Evolutionary conservation across 2,329 filamentous ascomycete species (phyloP).

Genomic region (Nothophaeocryptopus gaeumannii): DNA sequence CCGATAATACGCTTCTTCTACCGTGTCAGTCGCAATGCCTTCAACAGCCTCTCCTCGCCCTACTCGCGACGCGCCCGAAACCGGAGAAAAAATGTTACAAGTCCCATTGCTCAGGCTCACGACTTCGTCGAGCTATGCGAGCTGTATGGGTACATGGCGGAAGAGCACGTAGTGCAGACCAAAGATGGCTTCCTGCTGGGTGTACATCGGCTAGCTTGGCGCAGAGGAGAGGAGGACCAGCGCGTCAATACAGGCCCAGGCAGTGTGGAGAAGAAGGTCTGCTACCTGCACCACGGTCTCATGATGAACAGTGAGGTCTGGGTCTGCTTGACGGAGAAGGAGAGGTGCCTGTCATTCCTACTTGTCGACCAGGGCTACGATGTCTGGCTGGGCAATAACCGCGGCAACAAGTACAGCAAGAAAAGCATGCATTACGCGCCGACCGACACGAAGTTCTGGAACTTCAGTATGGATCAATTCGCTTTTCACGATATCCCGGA

Average conservation of each 20-base stretch:
- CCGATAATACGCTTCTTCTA: slow-evolving; percentile 82
- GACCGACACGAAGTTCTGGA: slow-evolving; percentile 78
- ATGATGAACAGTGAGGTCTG: slow-evolving; percentile 99
- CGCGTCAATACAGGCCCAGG: slow-evolving; percentile 70
- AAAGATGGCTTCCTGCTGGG: slow-evolving; percentile 90
- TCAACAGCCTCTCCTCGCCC: slow-evolving; percentile 73
- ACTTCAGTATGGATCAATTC: slow-evolving; percentile 98
- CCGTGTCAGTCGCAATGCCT: slow-evolving; percentile 73
- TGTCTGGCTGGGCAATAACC: slow-evolving; percentile 97
- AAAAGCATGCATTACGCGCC: slow-evolving; percentile 79
- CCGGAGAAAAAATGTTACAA: slow-evolving; percentile 55
- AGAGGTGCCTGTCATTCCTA: slow-evolving; percentile 82
- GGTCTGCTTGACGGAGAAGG: slow-evolving; percentile 85
- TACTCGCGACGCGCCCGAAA: slow-evolving; percentile 66
- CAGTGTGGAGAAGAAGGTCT: slow-evolving; percentile 74
- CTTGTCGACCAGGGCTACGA: slow-evolving; percentile 90
- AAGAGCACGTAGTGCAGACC: slow-evolving; percentile 95
- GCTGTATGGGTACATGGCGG: slow-evolving; percentile 85
- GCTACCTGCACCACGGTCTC: slow-evolving; percentile 92
- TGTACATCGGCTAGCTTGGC: slow-evolving; percentile 80
- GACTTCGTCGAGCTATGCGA: slow-evolving; percentile 95
- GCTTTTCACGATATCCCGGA: slow-evolving; percentile 97
- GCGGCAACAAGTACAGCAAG: slow-evolving; percentile 98
- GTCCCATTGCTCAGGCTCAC: slow-evolving; percentile 74
- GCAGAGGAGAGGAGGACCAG: slow-evolving; percentile 73